A percentile compares a stretch with the other conserved stretches of the same genome.
Conservation (phyloP, 495 filamentous ascomycete genomes). For the Pseudomonodictys pantanalensis region DNA sequence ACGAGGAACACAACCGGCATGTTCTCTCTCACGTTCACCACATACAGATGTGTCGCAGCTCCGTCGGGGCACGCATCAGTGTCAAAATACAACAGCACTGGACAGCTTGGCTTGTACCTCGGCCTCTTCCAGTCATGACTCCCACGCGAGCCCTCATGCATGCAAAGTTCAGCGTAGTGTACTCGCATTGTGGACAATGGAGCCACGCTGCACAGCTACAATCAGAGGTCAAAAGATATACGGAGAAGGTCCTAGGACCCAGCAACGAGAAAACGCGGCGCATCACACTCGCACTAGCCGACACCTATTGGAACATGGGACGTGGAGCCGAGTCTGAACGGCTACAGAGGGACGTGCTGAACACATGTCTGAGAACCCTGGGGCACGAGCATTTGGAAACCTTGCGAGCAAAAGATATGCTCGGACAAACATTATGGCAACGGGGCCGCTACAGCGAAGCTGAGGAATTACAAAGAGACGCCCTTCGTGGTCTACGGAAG, state of each 20-base stretch:
- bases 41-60: background rate
- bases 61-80: background rate
- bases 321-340: background rate
- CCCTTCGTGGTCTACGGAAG: background rate
- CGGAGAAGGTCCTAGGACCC: conserved; percentile 19
- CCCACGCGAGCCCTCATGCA: conserved; percentile 25
- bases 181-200: conserved; percentile 36
- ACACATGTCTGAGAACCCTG: conserved; percentile 29
- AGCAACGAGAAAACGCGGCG: conserved; percentile 22
- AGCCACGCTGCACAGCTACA: conserved; percentile 36
- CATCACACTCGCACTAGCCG: conserved; percentile 31
- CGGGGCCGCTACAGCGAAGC: background rate
- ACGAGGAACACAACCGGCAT: background rate
- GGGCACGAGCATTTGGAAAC: conserved; percentile 18
- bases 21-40: background rate
- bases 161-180: conserved; percentile 43
- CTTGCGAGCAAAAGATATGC: background rate
- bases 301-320: conserved; percentile 27
- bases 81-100: background rate
- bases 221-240: conserved; percentile 28
- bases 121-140: conserved; percentile 3
- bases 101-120: conserved; percentile 17
- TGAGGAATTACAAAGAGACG: background rate
- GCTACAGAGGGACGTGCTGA: background rate
- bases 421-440: background rate